These are phyloP conservation scores for Ophiostoma montium DNA, from an alignment of 2,329 filamentous ascomycete species.

Conservation along the genomic window DNA sequence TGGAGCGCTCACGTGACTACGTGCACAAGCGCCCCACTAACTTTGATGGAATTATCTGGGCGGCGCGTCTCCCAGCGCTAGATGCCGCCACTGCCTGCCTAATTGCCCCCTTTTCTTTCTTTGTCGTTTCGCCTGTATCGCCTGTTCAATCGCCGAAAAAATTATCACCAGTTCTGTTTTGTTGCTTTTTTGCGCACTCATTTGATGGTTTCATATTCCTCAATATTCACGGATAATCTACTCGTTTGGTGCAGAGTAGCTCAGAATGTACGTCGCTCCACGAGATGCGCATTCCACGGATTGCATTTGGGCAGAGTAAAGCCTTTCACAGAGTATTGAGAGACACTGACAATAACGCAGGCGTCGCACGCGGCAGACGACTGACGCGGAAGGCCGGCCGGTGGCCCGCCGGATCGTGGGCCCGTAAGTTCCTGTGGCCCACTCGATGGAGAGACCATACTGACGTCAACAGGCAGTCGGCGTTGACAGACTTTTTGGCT, in stretches of 20 bases:
- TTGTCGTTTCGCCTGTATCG: neutral
- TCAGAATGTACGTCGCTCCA: constrained; percentile 2
- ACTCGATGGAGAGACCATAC: neutral
- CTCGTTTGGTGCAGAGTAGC: too few relatives aligned
- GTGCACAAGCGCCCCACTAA: neutral
- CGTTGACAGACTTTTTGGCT: constrained; percentile 39
- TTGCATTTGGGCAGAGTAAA: too few relatives aligned
- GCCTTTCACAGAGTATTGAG: too few relatives aligned
- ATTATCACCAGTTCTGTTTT: too few relatives aligned
- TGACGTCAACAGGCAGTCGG: constrained; percentile 26
- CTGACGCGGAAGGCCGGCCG: constrained; percentile 1
- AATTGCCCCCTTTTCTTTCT: constrained; percentile 4
- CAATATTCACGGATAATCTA: too few relatives aligned
- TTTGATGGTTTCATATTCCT: too few relatives aligned
- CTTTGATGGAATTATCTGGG: neutral
- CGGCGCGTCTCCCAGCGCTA: constrained; percentile 7
- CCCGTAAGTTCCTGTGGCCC: constrained; percentile 16
- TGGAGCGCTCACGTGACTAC: neutral
- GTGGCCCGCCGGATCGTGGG: constrained; percentile 16
- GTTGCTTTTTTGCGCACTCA: too few relatives aligned
- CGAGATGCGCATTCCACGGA: too few relatives aligned
- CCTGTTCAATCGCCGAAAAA: neutral
- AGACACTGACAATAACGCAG: neutral
- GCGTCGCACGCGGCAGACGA: constrained; percentile 3
- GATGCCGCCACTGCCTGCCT: neutral